These are phyloP conservation scores for Azolla pinnata DNA, from an alignment of 75 land plant species.

Conservation along the genomic window DNA sequence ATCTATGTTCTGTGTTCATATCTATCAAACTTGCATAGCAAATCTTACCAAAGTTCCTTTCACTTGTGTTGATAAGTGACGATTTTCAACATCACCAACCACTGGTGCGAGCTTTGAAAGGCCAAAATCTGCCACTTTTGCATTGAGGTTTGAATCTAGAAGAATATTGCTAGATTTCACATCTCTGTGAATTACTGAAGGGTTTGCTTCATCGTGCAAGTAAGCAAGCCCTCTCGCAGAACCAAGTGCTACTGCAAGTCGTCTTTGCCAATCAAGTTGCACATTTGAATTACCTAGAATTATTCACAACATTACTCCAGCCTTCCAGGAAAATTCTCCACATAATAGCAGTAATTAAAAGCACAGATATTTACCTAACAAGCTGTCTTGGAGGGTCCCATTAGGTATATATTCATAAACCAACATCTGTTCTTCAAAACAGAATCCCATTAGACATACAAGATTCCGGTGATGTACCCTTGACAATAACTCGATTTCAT, in stretches of 20 bases:
- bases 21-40: not conserved
- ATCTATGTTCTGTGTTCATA: not conserved
- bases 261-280: conserved; percentile 53
- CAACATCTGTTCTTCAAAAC: conserved; percentile 82
- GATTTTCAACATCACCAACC: conserved; percentile 23
- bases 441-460: conserved; percentile 66
- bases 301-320: not conserved
- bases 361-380: conserved; percentile 34
- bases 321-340: no score
- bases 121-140: conserved; percentile 91
- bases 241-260: conserved; percentile 49
- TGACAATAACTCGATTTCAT: conserved; percentile 77
- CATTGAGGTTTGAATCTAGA: conserved; percentile 54
- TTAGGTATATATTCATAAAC: conserved; percentile 72
- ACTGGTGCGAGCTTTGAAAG: conserved; percentile 54
- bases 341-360: not conserved
- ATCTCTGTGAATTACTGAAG: conserved; percentile 83
- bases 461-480: conserved; percentile 87
- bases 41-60: conserved; percentile 77
- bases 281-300: conserved; percentile 40
- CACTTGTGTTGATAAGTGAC: conserved; percentile 55
- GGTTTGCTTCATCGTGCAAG: conserved; percentile 72
- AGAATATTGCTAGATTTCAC: conserved; percentile 70
- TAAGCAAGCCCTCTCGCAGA: conserved; percentile 77
- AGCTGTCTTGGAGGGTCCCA: conserved; percentile 54